Conservation (phyloP, 2,329 filamentous ascomycete genomes). For the Apiospora koreana region DNA sequence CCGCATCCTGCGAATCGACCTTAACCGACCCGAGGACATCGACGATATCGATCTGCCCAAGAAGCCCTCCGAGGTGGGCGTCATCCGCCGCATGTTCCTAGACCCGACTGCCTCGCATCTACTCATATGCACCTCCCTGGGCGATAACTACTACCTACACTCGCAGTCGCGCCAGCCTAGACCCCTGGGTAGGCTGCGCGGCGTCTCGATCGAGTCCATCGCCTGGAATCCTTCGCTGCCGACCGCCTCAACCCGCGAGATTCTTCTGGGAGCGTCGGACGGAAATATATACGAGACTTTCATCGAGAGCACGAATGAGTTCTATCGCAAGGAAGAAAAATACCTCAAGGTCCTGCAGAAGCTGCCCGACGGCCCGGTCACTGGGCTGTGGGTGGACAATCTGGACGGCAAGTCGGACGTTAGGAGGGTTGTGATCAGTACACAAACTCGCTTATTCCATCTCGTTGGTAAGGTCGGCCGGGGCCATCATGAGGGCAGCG, state of each 20-base stretch:
- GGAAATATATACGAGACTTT: conserved; percentile 94
- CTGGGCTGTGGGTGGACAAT: conserved; percentile 81
- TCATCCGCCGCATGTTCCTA: conserved; percentile 95
- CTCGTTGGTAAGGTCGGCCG: conserved; percentile 76
- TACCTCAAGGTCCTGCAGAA: conserved; percentile 85
- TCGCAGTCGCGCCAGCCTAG: conserved; percentile 90
- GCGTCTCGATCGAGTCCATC: conserved; percentile 83
- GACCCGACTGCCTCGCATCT: conserved; percentile 96
- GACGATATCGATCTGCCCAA: conserved; percentile 98
- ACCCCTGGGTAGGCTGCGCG: conserved; percentile 77
- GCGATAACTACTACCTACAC: conserved; percentile 98
- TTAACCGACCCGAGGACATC: conserved; percentile 92
- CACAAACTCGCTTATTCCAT: conserved; percentile 76
- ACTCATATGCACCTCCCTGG: conserved; percentile 84
- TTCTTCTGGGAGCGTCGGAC: conserved; percentile 87
- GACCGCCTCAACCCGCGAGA: conserved; percentile 92
- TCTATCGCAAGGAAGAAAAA: conserved; percentile 93
- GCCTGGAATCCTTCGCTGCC: conserved; percentile 95
- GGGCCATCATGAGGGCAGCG: conserved; percentile 73
- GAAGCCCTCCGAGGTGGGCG: conserved; percentile 84
- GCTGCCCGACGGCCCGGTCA: conserved; percentile 78
- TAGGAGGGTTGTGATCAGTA: conserved; percentile 77
- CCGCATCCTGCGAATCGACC: conserved; percentile 88
- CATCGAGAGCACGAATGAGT: conserved; percentile 91
- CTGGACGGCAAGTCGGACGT: conserved; percentile 69